Evolutionary conservation across 1,284 basidiomycete genomes (phyloP).

Genomic region (Volvariella surrecta): DNA sequence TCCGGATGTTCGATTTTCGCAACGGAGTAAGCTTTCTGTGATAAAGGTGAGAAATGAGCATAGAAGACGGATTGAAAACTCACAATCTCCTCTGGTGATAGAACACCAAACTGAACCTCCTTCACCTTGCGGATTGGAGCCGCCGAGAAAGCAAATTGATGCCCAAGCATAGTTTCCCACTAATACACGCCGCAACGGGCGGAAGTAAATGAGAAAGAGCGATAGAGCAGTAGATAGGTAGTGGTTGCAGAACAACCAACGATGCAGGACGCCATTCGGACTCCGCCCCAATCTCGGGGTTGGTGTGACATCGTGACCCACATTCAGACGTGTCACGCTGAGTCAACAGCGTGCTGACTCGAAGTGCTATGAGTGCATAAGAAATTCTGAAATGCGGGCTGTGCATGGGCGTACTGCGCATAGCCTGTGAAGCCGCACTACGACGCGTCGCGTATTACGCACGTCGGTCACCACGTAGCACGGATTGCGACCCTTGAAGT

Average conservation of each 20-base stretch:
- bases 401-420: too few species aligned
- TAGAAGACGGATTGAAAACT: slow-evolving; percentile 26
- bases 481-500: too few species aligned
- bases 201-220: slow-evolving; percentile 14
- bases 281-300: slow-evolving; percentile 31
- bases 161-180: slow-evolving; percentile 56
- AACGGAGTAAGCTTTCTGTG: slow-evolving; percentile 93
- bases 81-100: slow-evolving; percentile 99
- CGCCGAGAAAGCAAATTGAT: slow-evolving; percentile 85
- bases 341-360: neutral
- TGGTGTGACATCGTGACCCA: slow-evolving; percentile 5
- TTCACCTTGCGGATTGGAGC: slow-evolving; percentile 91
- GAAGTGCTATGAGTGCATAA: too few species aligned
- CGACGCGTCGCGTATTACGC: too few species aligned
- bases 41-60: slow-evolving; percentile 13
- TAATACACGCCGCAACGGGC: slow-evolving; percentile 7
- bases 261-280: slow-evolving; percentile 25
- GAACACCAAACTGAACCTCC: slow-evolving; percentile 98
- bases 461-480: too few species aligned
- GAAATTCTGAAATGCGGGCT: too few species aligned
- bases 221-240: slow-evolving; percentile 20
- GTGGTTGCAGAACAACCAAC: slow-evolving; percentile 35
- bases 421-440: too few species aligned
- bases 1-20: slow-evolving; percentile 98
- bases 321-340: slow-evolving; percentile 7